Evolutionary conservation across 768 basidiomycete genomes (phyloP).

Genomic region (Dictyophora rubrovolvata): DNA sequence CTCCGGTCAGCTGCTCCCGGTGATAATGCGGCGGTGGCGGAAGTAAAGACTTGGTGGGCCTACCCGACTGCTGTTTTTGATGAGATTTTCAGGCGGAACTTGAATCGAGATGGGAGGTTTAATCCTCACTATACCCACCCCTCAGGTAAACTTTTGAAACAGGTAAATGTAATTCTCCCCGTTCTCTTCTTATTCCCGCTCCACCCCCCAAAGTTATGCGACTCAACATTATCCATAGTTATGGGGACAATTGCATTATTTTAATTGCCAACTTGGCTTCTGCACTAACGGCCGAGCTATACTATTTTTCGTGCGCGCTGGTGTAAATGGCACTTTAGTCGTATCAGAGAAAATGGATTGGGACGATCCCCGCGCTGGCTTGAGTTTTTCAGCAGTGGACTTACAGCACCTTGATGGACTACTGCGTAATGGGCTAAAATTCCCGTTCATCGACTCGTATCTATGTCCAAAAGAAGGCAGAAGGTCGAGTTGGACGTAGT

Average conservation of each 20-base stretch:
- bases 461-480: background rate
- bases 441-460: background rate
- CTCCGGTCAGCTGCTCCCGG: background rate
- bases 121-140: background rate
- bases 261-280: background rate
- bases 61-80: background rate
- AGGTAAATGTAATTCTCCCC: background rate
- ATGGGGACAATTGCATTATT: background rate
- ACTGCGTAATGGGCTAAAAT: background rate
- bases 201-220: no score
- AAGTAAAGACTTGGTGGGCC: background rate
- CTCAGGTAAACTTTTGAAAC: background rate
- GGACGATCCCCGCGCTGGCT: background rate
- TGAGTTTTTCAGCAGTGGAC: background rate
- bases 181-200: background rate
- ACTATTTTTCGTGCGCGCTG: background rate
- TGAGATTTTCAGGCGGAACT: background rate
- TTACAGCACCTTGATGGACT: background rate
- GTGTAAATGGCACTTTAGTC: background rate
- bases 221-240: background rate
- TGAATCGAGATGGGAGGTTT: no score
- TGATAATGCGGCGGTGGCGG: background rate
- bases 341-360: background rate
- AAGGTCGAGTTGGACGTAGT: no score
- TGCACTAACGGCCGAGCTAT: background rate